Conservation (phyloP, 805 yeast species). For the Priceomyces carsonii region DNA sequence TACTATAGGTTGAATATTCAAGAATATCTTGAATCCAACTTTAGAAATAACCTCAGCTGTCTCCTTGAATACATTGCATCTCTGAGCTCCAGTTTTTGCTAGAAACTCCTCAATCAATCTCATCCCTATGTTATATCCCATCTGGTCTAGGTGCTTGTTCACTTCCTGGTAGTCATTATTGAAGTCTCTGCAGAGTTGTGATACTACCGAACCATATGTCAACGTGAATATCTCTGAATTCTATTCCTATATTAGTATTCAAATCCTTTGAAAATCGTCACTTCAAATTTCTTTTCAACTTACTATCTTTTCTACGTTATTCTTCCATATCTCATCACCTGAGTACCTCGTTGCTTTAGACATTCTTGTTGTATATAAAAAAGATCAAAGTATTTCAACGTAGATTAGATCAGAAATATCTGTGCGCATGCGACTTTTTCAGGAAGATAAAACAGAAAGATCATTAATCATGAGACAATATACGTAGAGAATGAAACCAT, state of each 20-base stretch:
- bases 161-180: constrained; percentile 75
- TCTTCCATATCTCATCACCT: constrained; percentile 93
- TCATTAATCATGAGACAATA: too few relatives aligned
- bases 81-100: constrained; percentile 80
- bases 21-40: constrained; percentile 86
- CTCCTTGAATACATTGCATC: constrained; percentile 78
- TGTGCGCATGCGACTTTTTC: too few relatives aligned
- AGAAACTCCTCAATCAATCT: constrained; percentile 90
- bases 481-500: too few relatives aligned
- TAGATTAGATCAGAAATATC: too few relatives aligned
- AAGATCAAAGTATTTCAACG: background rate
- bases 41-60: constrained; percentile 86
- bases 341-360: constrained; percentile 30
- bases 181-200: constrained; percentile 85
- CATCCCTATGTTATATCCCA: constrained; percentile 95
- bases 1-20: constrained; percentile 76
- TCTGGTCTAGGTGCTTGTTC: constrained; percentile 78
- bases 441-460: too few relatives aligned
- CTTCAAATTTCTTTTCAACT: constrained; percentile 25
- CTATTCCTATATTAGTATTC: constrained; percentile 28
- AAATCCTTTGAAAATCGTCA: too few relatives aligned
- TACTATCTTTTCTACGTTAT: constrained; percentile 79
- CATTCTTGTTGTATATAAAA: constrained; percentile 15
- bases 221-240: constrained; percentile 93
- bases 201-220: constrained; percentile 91